Evolutionary conservation across 2,329 filamentous ascomycete genomes (phyloP), one percentile per base, ranked within the genome.

Genomic region (Rutstroemia sp.): DNA sequence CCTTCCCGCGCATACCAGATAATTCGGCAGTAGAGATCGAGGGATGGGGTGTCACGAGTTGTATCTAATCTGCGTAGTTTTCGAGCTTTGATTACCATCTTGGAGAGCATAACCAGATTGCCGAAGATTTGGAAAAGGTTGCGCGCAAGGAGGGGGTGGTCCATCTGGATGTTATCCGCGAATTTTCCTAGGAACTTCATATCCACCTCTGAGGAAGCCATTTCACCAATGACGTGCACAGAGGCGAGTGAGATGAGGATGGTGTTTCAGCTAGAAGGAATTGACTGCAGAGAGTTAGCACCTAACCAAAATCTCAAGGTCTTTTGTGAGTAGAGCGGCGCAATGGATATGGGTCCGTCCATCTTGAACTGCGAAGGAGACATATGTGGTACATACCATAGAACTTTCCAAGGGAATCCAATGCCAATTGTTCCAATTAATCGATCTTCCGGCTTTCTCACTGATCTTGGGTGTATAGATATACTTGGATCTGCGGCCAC

Each of bases 191-290:
- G 80, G 73, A 95, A 96, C 75, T 97, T 99, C 75, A 96, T 92
- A 72, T 99, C 94, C 60, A 97, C 90, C 74, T 96, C 90, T 59
- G 91, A 94, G 70, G 92, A 94, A 75, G 94, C 94, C 94, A 97
- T 99, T 34, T 34, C 30, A 34, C 30, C 30, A 10, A 4, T 34
- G 10, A 12, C 9, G 30, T 51, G 49, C 17, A n/a, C 23, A 42
- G 21, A 16, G 38, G 34, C 23, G 30, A 34, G 10, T 34, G 10
- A 12, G 45, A 27, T 9, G 19, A 27, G 17, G n/a, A 36, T n/a
- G n/a, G 21, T 27, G 9, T 27, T 17, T 30, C 17, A 51, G 9
- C 12, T 21, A 17, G 21, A 19, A 19, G 10, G 36, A 25, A 14
- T 51, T 21, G 27, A 25, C 25, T 36, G 12, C 25, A n/a, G 10